Percentiles rank a stretch among this genome's conserved stretches.
phyloP scores from a whole-genome alignment of 2,329 filamentous ascomycete genomes.

The Fusarium avenaceum region DNA sequence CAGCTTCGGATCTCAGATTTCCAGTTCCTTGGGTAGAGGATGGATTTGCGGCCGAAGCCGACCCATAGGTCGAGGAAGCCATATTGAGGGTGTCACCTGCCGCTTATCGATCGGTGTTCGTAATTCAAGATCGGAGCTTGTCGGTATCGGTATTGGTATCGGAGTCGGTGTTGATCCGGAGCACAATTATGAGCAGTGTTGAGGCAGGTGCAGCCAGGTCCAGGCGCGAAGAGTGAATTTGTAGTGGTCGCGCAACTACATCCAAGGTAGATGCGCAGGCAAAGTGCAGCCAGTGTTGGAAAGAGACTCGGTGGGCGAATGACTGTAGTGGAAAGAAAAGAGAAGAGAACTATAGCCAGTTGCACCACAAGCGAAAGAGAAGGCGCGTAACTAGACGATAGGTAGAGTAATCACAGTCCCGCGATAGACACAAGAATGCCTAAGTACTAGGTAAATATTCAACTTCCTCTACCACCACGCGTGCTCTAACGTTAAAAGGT shows the following conservation, averaged over 20 bases:
- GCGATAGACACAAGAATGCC: slow-evolving; percentile 1
- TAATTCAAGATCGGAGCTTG: slow-evolving; percentile 9
- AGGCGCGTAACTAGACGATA: slow-evolving; percentile 1
- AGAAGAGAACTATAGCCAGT: slow-evolving; percentile 8
- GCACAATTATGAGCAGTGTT: background rate
- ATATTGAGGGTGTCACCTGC: slow-evolving; percentile 40
- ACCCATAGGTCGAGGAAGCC: slow-evolving; percentile 46
- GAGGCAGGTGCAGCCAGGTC: slow-evolving; percentile 32
- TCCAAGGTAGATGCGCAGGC: slow-evolving; percentile 47
- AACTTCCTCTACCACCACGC: slow-evolving; percentile 36
- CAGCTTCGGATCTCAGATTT: slow-evolving; percentile 59
- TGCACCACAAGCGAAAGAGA: slow-evolving; percentile 13
- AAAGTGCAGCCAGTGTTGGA: slow-evolving; percentile 37
- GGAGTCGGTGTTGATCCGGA: background rate
- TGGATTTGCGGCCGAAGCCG: slow-evolving; percentile 33
- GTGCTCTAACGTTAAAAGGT: slow-evolving; percentile 15
- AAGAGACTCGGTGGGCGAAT: slow-evolving; percentile 19
- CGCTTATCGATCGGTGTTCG: slow-evolving; percentile 12
- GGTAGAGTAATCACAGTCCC: background rate
- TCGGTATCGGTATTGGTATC: background rate
- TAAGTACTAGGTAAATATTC: background rate
- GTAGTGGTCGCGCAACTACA: slow-evolving; percentile 47
- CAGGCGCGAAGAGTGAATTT: slow-evolving; percentile 23
- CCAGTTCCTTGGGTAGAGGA: slow-evolving; percentile 40
- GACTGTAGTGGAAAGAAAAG: slow-evolving; percentile 2